Evolutionary conservation across 345 rosid genomes (phyloP), one percentile per base, ranked within the genome.

Genomic region (Kernera saxatilis): DNA sequence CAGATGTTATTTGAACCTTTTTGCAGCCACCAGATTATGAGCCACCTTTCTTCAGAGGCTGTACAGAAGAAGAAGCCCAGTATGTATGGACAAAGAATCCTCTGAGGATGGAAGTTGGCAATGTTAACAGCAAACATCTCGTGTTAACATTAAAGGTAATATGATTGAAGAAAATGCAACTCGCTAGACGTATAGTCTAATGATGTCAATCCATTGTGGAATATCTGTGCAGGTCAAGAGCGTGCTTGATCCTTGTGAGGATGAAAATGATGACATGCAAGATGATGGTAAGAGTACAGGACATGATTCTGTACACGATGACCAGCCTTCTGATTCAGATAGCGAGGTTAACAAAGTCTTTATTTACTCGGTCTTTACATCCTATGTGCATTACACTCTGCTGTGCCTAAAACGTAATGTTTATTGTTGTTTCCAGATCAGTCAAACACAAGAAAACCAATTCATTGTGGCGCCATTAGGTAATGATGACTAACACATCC

Each of bases 221-320:
- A 77, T 27, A 69, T 32, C 56, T 79, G 27, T 62, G 37, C 82
- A 94, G 98, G 98, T 92, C 46, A 89, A 94, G 84, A 94, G 97
- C 62, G 96, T 91, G 71, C 99, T 94, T 65, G 99, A 94, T 79
- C 99, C 98, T 39, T 94, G 98, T 72, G 93, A 86, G 81, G 92
- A 91, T 81, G 98, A 89, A 69, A 86, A 85, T 73, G 83, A 80
- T 76, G 91, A 84, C 64, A 82, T 84, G 80, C 83, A 87, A 69
- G 93, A 87, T 30, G 86, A 85, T 70, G 92, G 60, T 54, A 88
- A 79, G 78, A 84, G 84, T 83, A 70, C 86, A 51, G 88, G 89
- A 68, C 84, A 76, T 54, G 85, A 88, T 81, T 83, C 91, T 78
- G 79, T 71, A 19, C 81, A 79, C 69, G 80, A 74, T 64, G 86